A percentile compares a stretch with the other conserved stretches of the same genome.
Evolutionary conservation across 140 eudicot genomes (phyloP).

Genomic region (Erigeron philadelphicus): DNA sequence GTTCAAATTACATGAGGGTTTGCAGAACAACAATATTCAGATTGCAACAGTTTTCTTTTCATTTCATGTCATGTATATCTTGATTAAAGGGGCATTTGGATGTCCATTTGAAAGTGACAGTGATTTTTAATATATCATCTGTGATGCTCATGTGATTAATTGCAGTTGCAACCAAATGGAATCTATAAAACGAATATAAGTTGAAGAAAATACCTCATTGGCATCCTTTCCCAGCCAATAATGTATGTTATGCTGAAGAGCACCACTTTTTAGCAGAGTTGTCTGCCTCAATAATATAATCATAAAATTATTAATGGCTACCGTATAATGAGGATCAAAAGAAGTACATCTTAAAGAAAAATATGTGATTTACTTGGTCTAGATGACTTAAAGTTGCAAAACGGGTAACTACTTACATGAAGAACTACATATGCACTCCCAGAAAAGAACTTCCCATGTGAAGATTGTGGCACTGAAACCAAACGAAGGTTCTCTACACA

Average conservation of each 20-base stretch:
- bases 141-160: not conserved
- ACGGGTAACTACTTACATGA: slow-evolving; percentile 34
- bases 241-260: slow-evolving; percentile 49
- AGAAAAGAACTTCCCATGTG: slow-evolving; percentile 54
- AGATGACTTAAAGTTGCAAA: not conserved
- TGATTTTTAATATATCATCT: no score
- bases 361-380: slow-evolving; percentile 10
- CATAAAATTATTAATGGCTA: slow-evolving; percentile 12
- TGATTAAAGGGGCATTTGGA: not conserved
- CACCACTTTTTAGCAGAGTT: slow-evolving; percentile 38
- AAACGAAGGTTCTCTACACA: slow-evolving; percentile 44
- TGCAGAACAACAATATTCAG: not conserved
- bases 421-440: slow-evolving; percentile 59
- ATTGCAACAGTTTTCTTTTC: not conserved
- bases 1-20: not conserved
- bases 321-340: not conserved
- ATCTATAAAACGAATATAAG: slow-evolving; percentile 4
- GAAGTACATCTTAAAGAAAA: not conserved
- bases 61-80: not conserved
- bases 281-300: slow-evolving; percentile 39
- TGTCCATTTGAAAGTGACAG: not conserved
- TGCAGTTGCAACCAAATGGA: not conserved
- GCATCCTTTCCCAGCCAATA: slow-evolving; percentile 59
- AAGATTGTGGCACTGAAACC: slow-evolving; percentile 59
- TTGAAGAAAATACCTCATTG: slow-evolving; percentile 39